Percentiles rank a stretch among this genome's conserved stretches.
Evolutionary conservation across 1,284 basidiomycete species (phyloP).

Genomic region (Moesziomyces antarcticus): DNA sequence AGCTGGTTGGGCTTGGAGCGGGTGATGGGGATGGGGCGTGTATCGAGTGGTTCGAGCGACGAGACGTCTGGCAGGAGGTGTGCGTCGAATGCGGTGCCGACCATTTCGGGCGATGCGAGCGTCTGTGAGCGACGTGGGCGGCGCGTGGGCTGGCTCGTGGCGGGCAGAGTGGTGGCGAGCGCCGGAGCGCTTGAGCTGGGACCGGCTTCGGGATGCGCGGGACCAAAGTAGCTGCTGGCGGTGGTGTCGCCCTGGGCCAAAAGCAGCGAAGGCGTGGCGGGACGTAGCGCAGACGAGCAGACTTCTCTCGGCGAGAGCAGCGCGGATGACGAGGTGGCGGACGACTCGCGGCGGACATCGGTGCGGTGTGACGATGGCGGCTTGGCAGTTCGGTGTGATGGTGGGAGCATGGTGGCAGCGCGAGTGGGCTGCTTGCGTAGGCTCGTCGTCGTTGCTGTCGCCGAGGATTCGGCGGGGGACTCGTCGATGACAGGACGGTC

Average conservation of each 20-base stretch:
- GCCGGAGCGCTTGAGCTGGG: constrained; percentile 21
- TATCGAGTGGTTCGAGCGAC: constrained; percentile 34
- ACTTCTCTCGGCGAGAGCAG: constrained; percentile 8
- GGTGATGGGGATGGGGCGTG: constrained; percentile 37
- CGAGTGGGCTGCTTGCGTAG: constrained; percentile 17
- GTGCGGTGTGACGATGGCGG: constrained; percentile 4
- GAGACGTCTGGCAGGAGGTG: constrained; percentile 25
- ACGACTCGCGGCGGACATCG: background rate
- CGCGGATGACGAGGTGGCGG: background rate
- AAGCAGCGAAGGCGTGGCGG: constrained; percentile 40
- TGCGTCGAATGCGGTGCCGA: constrained; percentile 25
- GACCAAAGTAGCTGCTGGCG: constrained; percentile 14
- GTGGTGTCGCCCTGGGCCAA: constrained; percentile 18
- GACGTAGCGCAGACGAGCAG: constrained; percentile 10
- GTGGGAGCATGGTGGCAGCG: constrained; percentile 18
- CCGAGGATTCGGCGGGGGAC: constrained; percentile 2
- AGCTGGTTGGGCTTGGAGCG: constrained; percentile 9
- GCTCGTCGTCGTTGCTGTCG: constrained; percentile 7
- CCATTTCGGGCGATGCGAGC: constrained; percentile 37
- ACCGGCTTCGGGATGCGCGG: background rate
- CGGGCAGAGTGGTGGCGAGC: constrained; percentile 2
- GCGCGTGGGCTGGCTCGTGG: background rate
- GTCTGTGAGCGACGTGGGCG: constrained; percentile 36
- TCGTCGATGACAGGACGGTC: constrained; percentile 27
- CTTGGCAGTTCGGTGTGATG: constrained; percentile 12